Evolutionary conservation across 2,329 filamentous ascomycete species (phyloP).

Genomic region (Fusarium subtropicale): DNA sequence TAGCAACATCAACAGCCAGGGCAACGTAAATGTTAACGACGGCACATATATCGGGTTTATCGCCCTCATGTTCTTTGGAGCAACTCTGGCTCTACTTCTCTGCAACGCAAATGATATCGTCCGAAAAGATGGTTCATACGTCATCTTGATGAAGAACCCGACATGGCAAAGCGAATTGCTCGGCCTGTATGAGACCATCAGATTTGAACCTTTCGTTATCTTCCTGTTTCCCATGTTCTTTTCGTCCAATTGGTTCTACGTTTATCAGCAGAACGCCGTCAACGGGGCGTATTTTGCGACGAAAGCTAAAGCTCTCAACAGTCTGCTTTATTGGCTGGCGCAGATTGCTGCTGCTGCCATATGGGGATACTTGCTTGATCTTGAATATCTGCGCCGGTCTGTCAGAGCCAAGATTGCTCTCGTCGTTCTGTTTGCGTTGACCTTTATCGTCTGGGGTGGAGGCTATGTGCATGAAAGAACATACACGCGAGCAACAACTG

Average conservation of each 20-base stretch:
- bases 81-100: constrained; percentile 74
- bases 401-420: constrained; percentile 75
- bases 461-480: constrained; percentile 79
- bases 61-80: constrained; percentile 79
- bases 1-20: constrained; percentile 28
- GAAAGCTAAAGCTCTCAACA: constrained; percentile 78
- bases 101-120: constrained; percentile 78
- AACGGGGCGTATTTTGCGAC: constrained; percentile 78
- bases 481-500: constrained; percentile 25
- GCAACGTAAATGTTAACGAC: constrained; percentile 65
- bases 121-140: constrained; percentile 79
- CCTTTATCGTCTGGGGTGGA: constrained; percentile 84
- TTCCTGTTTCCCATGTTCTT: constrained; percentile 85
- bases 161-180: constrained; percentile 83
- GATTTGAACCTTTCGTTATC: constrained; percentile 74
- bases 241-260: constrained; percentile 85
- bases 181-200: constrained; percentile 79
- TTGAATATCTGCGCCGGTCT: constrained; percentile 68
- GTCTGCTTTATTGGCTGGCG: constrained; percentile 75
- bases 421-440: constrained; percentile 71
- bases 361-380: constrained; percentile 79
- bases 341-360: constrained; percentile 80
- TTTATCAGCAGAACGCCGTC: constrained; percentile 80
- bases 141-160: constrained; percentile 92
- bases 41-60: constrained; percentile 90